Conservation (phyloP, 2,329 filamentous ascomycete genomes). For the Fusarium caatingaense region DNA sequence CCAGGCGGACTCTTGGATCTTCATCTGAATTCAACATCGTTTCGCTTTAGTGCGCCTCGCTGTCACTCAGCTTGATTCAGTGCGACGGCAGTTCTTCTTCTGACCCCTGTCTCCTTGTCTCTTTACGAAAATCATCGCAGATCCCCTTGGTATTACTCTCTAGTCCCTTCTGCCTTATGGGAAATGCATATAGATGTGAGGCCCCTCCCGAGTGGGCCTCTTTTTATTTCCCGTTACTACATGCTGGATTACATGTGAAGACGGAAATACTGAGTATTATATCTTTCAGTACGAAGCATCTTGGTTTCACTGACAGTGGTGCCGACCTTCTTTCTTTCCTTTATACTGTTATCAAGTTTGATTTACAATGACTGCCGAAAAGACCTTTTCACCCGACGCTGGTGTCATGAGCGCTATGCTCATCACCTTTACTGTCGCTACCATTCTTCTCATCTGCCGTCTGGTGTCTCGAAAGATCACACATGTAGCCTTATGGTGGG, state of each 20-base stretch:
- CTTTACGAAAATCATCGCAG: background rate
- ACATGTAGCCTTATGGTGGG: constrained; percentile 23
- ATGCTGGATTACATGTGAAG: background rate
- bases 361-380: background rate
- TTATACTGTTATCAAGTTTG: background rate
- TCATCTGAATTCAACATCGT: constrained; percentile 4
- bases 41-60: background rate
- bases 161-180: background rate
- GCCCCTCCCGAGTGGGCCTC: background rate
- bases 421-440: constrained; percentile 24
- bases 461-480: constrained; percentile 28
- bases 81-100: background rate
- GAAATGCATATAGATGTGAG: background rate
- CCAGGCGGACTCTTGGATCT: constrained; percentile 21
- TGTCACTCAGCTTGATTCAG: constrained; percentile 6
- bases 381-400: constrained; percentile 16
- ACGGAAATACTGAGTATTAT: background rate
- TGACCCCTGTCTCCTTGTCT: background rate
- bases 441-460: constrained; percentile 18
- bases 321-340: background rate
- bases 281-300: background rate
- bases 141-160: background rate
- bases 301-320: background rate
- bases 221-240: background rate
- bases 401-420: constrained; percentile 26